phyloP scores from a whole-genome alignment of 306 rosid genomes.

The Lathyrus aphaca region DNA sequence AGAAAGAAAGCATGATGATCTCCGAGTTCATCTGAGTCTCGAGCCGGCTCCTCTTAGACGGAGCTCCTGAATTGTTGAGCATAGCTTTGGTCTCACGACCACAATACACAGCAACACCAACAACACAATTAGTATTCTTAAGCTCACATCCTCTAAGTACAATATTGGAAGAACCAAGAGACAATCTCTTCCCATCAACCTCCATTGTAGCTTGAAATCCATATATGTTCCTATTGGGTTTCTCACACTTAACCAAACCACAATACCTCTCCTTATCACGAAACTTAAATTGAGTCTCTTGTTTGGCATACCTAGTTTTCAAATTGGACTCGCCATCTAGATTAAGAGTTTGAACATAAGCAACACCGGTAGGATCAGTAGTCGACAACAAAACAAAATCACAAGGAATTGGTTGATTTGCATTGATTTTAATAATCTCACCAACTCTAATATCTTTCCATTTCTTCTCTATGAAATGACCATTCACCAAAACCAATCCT shows the following conservation, averaged over 20 bases:
- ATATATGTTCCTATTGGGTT: conserved; percentile 90
- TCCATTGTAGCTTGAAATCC: conserved; percentile 89
- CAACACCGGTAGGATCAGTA: conserved; percentile 93
- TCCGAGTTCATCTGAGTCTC: conserved; percentile 91
- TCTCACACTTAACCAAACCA: conserved; percentile 87
- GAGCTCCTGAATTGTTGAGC: conserved; percentile 96
- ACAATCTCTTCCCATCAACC: conserved; percentile 71
- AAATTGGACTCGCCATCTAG: conserved; percentile 96
- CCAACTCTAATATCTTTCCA: conserved; percentile 86
- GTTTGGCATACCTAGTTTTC: conserved; percentile 91
- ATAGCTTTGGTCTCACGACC: conserved; percentile 93
- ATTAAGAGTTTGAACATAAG: conserved; percentile 87
- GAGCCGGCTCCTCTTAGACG: conserved; percentile 90
- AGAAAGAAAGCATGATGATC: conserved; percentile 77
- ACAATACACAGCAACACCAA: conserved; percentile 86
- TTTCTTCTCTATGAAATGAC: conserved; percentile 54
- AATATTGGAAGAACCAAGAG: conserved; percentile 92
- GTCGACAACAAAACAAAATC: conserved; percentile 91
- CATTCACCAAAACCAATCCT: conserved; percentile 68
- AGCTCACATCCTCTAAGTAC: conserved; percentile 89
- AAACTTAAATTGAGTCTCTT: conserved; percentile 75
- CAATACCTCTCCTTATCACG: conserved; percentile 57
- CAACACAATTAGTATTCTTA: conserved; percentile 82
- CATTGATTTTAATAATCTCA: conserved; percentile 68
- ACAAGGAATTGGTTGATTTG: conserved; percentile 81